Evolutionary conservation across 495 filamentous ascomycete species (phyloP), one percentile per base, ranked within the genome.

Genomic region (Hypoxylon fuscum): DNA sequence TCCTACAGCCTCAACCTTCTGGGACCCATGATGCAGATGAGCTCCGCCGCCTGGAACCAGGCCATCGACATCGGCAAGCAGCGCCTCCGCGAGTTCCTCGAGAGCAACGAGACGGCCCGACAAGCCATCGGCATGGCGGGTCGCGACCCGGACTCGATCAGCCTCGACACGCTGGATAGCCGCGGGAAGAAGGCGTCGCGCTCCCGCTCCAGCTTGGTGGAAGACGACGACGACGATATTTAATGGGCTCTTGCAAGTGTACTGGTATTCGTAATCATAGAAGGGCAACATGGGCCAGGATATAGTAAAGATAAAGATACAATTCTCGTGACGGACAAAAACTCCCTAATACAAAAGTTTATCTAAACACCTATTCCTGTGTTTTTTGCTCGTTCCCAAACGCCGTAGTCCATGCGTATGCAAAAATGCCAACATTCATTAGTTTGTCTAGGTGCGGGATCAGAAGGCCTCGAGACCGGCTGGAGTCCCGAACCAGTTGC

Each of bases 21-120:
- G 83, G 93, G 95, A 1, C 96, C 95, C 1, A 98, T 98, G 79
- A 76, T 93, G 59, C 91, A 94, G 66, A 96, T 98, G 90, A 86
- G 85, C 48, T 91, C 95, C 67, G 95, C 95, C 14, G 96, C 96
- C 12, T 86, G 85, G 11, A 81, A 85, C 61, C 95, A 98, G 76
- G 96, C 89, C 1, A 53, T 96, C 12, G 91, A 94, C 51, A 90
- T 97, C 61, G 91, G 89, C 64, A 97, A 96, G 79, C 89, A 92
- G 74, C 87, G 87, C 56, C 82, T 97, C 46, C 84, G 93, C 18
- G 91, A 96, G 25, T 96, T 96, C 69, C 76, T 97, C 51, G 90
- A 91, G 77, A 85, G 81, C 37, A 88, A 87, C 9, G 90, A 96
- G 60, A 89, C 88, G 5, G 92, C 90, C 2, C 76, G 92, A 46